Percentiles rank a stretch among this genome's conserved stretches.
Evolutionary conservation across 257 asterid species (phyloP).

Genomic region (Thymus mandschuricus): DNA sequence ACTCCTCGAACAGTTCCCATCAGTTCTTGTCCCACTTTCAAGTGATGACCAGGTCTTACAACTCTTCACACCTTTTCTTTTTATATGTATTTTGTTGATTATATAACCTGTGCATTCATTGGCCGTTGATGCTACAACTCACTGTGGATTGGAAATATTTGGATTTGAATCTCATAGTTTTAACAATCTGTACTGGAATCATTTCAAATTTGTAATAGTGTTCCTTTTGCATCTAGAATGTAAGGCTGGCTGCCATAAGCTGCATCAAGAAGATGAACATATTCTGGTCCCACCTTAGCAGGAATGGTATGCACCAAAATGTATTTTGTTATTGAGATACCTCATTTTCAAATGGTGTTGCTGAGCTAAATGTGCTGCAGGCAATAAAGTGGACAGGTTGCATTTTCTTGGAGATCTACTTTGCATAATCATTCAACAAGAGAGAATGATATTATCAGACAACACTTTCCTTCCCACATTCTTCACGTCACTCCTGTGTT

Average conservation of each 20-base stretch:
- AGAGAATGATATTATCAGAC: conserved; percentile 80
- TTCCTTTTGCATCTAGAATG: conserved; percentile 47
- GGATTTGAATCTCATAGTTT: conserved; percentile 5
- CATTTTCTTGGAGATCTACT: conserved; percentile 76
- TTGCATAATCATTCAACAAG: conserved; percentile 63
- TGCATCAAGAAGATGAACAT: conserved; percentile 60
- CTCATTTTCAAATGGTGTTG: conserved; percentile 10
- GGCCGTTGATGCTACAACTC: conserved; percentile 2
- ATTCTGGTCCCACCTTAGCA: conserved; percentile 48
- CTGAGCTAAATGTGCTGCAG: conserved; percentile 50
- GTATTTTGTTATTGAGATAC: not conserved
- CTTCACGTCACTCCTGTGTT: conserved; percentile 67
- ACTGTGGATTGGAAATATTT: not conserved
- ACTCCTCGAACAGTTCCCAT: conserved; percentile 65
- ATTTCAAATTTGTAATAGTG: conserved; percentile 17
- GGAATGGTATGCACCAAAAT: conserved; percentile 51
- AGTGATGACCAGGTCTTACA: conserved; percentile 72
- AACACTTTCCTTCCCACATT: conserved; percentile 59
- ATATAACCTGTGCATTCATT: not conserved
- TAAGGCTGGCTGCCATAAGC: conserved; percentile 74
- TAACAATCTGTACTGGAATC: not conserved
- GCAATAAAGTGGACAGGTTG: conserved; percentile 43
- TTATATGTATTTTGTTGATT: conserved; percentile 4
- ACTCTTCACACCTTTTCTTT: not conserved
- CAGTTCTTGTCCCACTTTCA: conserved; percentile 75